Evolutionary conservation across 2,329 filamentous ascomycete species (phyloP).

Genomic region (Colletotrichum sp.): DNA sequence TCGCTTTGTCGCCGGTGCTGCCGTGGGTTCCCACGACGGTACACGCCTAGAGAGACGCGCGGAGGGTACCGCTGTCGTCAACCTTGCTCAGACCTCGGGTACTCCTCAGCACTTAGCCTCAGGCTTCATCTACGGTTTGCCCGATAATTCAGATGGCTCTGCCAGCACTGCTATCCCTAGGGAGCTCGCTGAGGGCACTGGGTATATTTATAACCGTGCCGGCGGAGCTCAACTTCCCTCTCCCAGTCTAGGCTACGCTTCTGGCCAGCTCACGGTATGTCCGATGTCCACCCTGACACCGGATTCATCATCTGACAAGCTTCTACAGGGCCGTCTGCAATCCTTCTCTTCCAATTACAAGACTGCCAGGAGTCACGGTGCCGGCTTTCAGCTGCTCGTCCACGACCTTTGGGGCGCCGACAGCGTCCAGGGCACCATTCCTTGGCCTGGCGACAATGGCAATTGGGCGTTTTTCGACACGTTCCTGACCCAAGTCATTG

Average conservation of each 20-base stretch:
- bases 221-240: neutral
- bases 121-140: neutral
- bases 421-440: neutral
- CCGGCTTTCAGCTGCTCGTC: neutral
- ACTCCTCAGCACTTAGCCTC: neutral
- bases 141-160: neutral
- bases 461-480: conserved; percentile 10
- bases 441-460: conserved; percentile 16
- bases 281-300: neutral
- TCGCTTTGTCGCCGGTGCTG: neutral
- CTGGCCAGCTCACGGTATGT: neutral
- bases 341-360: neutral
- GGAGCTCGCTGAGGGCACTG: neutral
- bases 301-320: neutral
- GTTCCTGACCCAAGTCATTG: neutral
- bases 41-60: neutral
- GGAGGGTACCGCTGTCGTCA: neutral
- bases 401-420: conserved; percentile 19
- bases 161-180: neutral
- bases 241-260: neutral
- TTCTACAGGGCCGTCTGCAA: neutral
- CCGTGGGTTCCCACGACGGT: neutral
- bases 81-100: neutral
- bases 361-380: neutral
- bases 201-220: neutral